Evolutionary conservation across 768 basidiomycete genomes (phyloP), one percentile per base, ranked within the genome.

Genomic region (Naganishia randhawae): DNA sequence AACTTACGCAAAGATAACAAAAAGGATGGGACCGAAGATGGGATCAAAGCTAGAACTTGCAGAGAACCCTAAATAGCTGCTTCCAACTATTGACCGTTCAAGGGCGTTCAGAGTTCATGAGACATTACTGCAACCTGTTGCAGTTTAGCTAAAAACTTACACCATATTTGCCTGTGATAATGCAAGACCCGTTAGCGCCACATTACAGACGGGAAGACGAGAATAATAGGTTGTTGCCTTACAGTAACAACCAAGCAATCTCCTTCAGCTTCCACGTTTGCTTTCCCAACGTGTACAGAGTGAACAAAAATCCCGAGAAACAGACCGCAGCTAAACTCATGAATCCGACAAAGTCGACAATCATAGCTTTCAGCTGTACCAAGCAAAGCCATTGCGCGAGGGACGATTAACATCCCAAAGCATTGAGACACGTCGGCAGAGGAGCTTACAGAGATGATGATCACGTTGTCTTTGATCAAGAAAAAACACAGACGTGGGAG

Each of bases 201-300:
- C 22, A 37, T 17, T n/a, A 5, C n/a, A 48, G 45, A 17, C 3
- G 13, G n/a, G 45, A 22, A 48, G 14, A 22, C 19, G 45, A 48
- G 13, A 4, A 65, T 39, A 19, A 2, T 25, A 32, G 10, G 32
- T 5, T 25, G 27, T 42, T 25, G 29, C 74, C 77, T 74, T 37
- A 77, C 74, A 77, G 71, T 75, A 79, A 76, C 35, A 79, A 68
- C 78, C 78, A 79, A 11, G 76, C 73, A 42, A 79, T 79, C 73
- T 78, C 75, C 63, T 72, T 73, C 41, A 79, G 72, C 1, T 77
- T 76, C 78, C 78, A 79, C 5, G 77, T 79, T 14, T 74, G 77
- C 45, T 72, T 42, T 0, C 78, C 80, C 1, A 81, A 73, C 0
- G 78, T 78, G 72, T 75, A 76, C n/a, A 81, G 66, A 22, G 76